Base-by-base conservation (phyloP, 345 rosid species). In the Syzygium aromaticum region DNA sequence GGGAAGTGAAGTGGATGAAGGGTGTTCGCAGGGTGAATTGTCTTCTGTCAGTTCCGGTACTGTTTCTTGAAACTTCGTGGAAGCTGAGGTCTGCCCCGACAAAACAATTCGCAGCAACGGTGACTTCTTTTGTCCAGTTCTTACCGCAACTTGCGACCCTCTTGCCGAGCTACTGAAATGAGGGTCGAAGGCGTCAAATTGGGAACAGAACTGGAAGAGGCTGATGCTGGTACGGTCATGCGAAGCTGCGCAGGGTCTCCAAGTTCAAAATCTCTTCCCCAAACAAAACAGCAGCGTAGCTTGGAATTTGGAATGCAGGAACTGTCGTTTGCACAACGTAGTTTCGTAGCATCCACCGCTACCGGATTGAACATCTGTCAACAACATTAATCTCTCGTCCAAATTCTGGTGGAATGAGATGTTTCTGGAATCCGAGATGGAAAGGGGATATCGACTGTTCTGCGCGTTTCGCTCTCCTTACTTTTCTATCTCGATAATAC, bases 101-200 rank as follows among this genome's bases (percentile, higher is more conserved):
- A 73, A 73, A 22, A 10, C 82, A 19, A 40, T 10, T 43, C 27
- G 82, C 82, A 19, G 49, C 49, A 19, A 33, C 27, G 46, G 38
- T 5, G 11, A 38, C 49, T 19, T 38, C 0, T 19, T 73, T 19
- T 73, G 82, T 73, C 82, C 49, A 5, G 1, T 38, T 73, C 82
- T 19, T 19, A 2, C 82, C 6, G 49, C 27, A 0, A 33, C 49
- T 19, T 3, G 49, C 73, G 73, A n/a, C 73, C 38, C 2, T n/a
- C 0, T 0, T n/a, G 19, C 33, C 17, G n/a, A 28, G 38, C 73
- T 19, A n/a, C 73, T n/a, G 33, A n/a, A n/a, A 30, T 0, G 38
- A 61, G 73, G 73, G 19, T 61, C 38, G 33, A 0, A 61, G 73
- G 16, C 33, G 73, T n/a, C 73, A n/a, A 17, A n/a, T 61, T 15